Conservation (phyloP, 2,329 filamentous ascomycete genomes). For the Balansia obtecta region DNA sequence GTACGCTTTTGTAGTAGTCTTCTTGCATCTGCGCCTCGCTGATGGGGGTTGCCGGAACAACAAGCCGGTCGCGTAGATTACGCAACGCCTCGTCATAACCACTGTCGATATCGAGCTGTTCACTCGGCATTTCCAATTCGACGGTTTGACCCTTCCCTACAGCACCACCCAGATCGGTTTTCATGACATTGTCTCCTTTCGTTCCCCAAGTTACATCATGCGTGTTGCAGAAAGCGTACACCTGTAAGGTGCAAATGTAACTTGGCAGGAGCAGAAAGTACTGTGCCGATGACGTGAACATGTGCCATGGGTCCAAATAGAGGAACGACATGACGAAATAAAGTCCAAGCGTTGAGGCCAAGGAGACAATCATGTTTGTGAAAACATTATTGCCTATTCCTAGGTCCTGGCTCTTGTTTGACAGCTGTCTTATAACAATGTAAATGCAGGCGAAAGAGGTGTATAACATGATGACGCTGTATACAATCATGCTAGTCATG, state of each 20-base stretch:
- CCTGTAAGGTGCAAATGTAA: constrained; percentile 95
- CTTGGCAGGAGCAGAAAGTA: constrained; percentile 87
- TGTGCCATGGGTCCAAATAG: constrained; percentile 97
- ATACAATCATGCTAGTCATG: constrained; percentile 76
- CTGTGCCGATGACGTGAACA: constrained; percentile 83
- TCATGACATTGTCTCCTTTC: constrained; percentile 92
- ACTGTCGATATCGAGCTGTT: constrained; percentile 95
- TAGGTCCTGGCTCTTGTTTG: constrained; percentile 33
- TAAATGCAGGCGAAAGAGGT: constrained; percentile 82
- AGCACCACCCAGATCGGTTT: constrained; percentile 83
- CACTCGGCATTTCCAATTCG: constrained; percentile 92
- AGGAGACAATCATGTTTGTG: constrained; percentile 85
- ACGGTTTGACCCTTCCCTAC: constrained; percentile 69
- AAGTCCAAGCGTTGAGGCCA: constrained; percentile 77
- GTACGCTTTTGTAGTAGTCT: constrained; percentile 94
- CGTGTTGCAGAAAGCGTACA: constrained; percentile 98
- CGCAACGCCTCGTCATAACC: constrained; percentile 95
- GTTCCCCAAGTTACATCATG: constrained; percentile 99
- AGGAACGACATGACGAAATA: constrained; percentile 96
- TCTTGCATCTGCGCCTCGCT: constrained; percentile 82
- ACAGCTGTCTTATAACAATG: constrained; percentile 76
- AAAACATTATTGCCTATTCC: constrained; percentile 76
- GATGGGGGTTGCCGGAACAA: constrained; percentile 51
- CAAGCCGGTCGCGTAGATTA: constrained; percentile 85
- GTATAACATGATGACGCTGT: constrained; percentile 88